Base-by-base conservation (phyloP, 371 early-diverging fungal genomes). In the Lichtheimia corymbifera region DNA sequence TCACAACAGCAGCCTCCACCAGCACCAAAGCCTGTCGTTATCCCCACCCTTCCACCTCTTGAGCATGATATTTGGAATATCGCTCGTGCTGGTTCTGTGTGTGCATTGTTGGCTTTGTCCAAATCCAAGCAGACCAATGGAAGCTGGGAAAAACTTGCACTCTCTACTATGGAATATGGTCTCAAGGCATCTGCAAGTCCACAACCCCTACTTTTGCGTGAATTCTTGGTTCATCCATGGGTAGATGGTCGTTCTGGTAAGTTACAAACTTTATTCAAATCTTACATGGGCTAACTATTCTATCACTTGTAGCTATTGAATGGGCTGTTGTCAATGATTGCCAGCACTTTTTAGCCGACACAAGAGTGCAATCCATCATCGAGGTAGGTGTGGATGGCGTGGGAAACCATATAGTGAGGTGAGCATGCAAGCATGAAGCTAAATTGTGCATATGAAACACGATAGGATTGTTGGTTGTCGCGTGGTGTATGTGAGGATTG, bases 291-390 rank as follows among this genome's bases (percentile, higher is more conserved):
- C 14, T 59, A 24, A 54, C 24, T 62, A 22, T 5, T 27, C 1
- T 63, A 17, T 11, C 11, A 35, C 9, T 35, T 2, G 1, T 65
- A 76, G 78, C 75, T 24, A 27, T 78, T 56, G 67, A 72, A 50
- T 74, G 67, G 71, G 78, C 79, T 7, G 72, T 68, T 54, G 68
- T 68, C 9, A 73, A 75, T 45, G 64, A 79, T n/a, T 68, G 68
- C 42, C 74, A 75, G 22, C 11, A 69, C 41, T 67, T 79, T 18
- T 56, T 79, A 20, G 58, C 53, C 20, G 72, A 79, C 60, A 44
- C 51, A 5, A 53, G 67, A n/a, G 76, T 79, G 20, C 68, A 67
- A 24, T 13, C 49, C 9, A 70, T 69, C 7, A 63, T 72, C 35
- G 51, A 75, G 68, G 77, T 72, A 66, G 17, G 20, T 58, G 20